Percentiles rank a stretch among this genome's conserved stretches.
phyloP scores from a whole-genome alignment of 2,329 filamentous ascomycete species.

The Ophiostoma ulmi region DNA sequence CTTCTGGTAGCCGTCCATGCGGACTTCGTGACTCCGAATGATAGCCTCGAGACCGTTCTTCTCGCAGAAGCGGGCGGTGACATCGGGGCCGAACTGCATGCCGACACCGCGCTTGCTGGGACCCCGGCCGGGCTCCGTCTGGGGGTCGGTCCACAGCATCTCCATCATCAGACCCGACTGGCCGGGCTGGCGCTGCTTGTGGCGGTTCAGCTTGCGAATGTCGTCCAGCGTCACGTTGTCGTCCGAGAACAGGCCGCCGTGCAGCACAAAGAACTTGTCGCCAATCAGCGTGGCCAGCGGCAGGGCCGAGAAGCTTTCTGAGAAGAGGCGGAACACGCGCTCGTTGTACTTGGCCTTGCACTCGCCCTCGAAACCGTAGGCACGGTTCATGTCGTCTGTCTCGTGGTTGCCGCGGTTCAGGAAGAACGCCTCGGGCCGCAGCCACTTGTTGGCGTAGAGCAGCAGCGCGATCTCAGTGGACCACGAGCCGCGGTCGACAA shows the following conservation, averaged over 20 bases:
- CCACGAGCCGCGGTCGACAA: slow-evolving; percentile 96
- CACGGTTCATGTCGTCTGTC: slow-evolving; percentile 98
- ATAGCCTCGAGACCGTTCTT: slow-evolving; percentile 91
- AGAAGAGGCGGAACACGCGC: slow-evolving; percentile 90
- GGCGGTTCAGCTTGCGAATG: slow-evolving; percentile 56
- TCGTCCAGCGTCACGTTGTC: slow-evolving; percentile 89
- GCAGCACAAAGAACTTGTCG: slow-evolving; percentile 83
- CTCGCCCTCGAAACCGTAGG: slow-evolving; percentile 97
- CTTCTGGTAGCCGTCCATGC: slow-evolving; percentile 98
- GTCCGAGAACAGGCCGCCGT: slow-evolving; percentile 93
- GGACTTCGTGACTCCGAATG: slow-evolving; percentile 94
- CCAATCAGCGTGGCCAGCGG: slow-evolving; percentile 89
- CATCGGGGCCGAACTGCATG: slow-evolving; percentile 91
- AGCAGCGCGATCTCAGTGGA: slow-evolving; percentile 93
- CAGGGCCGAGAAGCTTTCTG: slow-evolving; percentile 92
- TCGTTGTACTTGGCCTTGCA: slow-evolving; percentile 98
- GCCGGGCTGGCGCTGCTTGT: slow-evolving; percentile 53
- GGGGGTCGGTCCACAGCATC: slow-evolving; percentile 99
- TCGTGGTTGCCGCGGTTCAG: slow-evolving; percentile 98
- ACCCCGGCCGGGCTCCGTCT: slow-evolving; percentile 75
- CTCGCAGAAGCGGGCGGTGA: slow-evolving; percentile 95
- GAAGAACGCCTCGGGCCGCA: slow-evolving; percentile 83
- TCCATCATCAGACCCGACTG: slow-evolving; percentile 99
- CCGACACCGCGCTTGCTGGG: slow-evolving; percentile 96
- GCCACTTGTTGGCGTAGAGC: slow-evolving; percentile 94